Evolutionary conservation across 768 basidiomycete species (phyloP).

Genomic region (Cytidiella melzeri): DNA sequence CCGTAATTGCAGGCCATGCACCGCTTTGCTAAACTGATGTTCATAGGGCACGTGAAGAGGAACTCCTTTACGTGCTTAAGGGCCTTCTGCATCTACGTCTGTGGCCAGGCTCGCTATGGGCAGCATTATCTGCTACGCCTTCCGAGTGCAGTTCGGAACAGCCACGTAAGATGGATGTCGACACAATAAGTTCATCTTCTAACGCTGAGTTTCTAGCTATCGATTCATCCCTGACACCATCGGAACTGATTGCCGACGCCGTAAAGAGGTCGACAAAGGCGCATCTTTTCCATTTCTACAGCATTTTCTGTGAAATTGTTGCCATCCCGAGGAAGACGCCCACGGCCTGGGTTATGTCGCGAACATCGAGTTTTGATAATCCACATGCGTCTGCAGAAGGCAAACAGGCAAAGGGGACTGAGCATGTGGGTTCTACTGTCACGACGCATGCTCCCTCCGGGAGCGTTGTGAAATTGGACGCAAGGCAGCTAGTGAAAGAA

Average conservation of each 20-base stretch:
- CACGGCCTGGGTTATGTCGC: conserved; percentile 48
- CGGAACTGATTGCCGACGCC: conserved; percentile 59
- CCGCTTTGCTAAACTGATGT: too few species aligned
- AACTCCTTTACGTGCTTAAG: conserved; percentile 76
- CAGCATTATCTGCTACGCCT: conserved; percentile 62
- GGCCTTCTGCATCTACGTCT: conserved; percentile 70
- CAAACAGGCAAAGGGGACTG: conserved; percentile 5
- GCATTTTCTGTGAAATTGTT: conserved; percentile 71
- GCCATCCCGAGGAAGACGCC: conserved; percentile 67
- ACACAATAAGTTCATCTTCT: not conserved
- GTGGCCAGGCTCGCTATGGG: conserved; percentile 74
- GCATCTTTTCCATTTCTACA: conserved; percentile 87
- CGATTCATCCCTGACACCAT: conserved; percentile 41
- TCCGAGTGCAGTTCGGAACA: conserved; percentile 46
- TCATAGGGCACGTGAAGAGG: conserved; percentile 77
- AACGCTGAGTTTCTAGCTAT: conserved; percentile 24
- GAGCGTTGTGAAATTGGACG: conserved; percentile 50
- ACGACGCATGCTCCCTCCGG: conserved; percentile 20
- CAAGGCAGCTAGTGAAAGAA: conserved; percentile 56
- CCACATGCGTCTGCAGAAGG: not conserved
- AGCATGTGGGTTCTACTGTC: conserved; percentile 13
- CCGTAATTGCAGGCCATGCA: not conserved
- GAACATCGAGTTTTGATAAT: not conserved
- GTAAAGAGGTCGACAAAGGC: conserved; percentile 71
- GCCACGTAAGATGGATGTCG: conserved; percentile 41